Conservation (phyloP, 2,329 filamentous ascomycete genomes). For the Cadophora gregata region DNA sequence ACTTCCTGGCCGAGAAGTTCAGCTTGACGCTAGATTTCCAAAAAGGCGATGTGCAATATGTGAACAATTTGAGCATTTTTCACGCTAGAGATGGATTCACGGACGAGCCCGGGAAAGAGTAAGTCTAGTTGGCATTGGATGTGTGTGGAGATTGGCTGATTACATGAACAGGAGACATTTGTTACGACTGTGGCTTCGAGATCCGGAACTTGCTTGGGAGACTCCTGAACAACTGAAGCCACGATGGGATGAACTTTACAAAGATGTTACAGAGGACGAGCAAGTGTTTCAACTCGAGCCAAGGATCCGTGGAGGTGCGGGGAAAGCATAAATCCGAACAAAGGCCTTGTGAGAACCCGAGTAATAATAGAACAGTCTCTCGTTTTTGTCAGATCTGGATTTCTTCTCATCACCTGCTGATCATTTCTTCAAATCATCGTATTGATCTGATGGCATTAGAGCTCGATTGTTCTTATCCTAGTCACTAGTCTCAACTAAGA, state of each 20-base stretch:
- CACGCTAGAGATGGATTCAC: constrained; percentile 52
- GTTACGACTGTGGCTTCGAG: constrained; percentile 52
- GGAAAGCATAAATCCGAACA: constrained; percentile 11
- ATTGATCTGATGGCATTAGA: too few relatives aligned
- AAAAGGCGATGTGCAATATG: constrained; percentile 51
- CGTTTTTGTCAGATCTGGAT: too few relatives aligned
- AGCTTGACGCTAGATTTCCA: constrained; percentile 47
- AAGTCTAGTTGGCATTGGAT: constrained; percentile 20
- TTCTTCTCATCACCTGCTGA: too few relatives aligned
- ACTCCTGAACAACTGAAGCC: constrained; percentile 47
- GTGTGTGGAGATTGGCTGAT: background rate
- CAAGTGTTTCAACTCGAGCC: constrained; percentile 64
- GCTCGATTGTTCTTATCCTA: background rate
- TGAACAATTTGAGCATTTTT: constrained; percentile 55
- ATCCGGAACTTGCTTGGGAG: constrained; percentile 50
- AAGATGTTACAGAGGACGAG: constrained; percentile 55
- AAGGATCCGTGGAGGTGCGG: constrained; percentile 43
- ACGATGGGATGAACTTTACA: constrained; percentile 59
- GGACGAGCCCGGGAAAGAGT: constrained; percentile 46
- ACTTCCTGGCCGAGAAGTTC: constrained; percentile 50
- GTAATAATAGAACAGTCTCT: too few relatives aligned
- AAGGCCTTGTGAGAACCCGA: too few relatives aligned
- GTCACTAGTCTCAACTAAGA: background rate
- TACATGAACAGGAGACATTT: constrained; percentile 47
- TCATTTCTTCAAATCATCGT: too few relatives aligned